Percentiles rank a stretch among this genome's conserved stretches.
Evolutionary conservation across 1,284 basidiomycete genomes (phyloP).

Genomic region (Ustilago loliicola): DNA sequence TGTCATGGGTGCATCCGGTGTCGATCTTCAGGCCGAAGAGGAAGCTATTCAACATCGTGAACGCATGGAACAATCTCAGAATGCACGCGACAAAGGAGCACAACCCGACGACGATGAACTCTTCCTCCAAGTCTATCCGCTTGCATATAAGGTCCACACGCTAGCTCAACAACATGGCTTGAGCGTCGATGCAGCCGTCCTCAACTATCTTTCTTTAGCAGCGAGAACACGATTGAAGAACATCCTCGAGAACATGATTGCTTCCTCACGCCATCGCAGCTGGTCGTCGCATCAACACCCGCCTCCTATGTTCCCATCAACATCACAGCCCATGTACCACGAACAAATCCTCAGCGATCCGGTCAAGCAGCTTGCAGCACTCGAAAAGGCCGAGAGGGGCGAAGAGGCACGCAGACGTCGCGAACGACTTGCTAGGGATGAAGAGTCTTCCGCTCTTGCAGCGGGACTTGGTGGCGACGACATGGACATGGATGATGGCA

Average conservation of each 20-base stretch:
- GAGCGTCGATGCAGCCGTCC: constrained; percentile 65
- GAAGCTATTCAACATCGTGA: constrained; percentile 61
- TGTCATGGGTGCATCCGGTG: constrained; percentile 64
- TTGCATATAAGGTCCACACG: constrained; percentile 63
- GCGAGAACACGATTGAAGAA: constrained; percentile 65
- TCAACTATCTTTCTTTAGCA: constrained; percentile 67
- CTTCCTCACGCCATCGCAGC: constrained; percentile 63
- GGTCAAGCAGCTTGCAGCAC: constrained; percentile 60
- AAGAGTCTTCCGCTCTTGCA: constrained; percentile 54
- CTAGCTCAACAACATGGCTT: constrained; percentile 60
- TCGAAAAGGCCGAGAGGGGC: constrained; percentile 67
- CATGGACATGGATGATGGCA: constrained; percentile 44
- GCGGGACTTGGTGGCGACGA: constrained; percentile 36
- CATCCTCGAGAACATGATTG: constrained; percentile 66
- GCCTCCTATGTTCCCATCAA: constrained; percentile 52
- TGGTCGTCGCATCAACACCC: constrained; percentile 66
- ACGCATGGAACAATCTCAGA: constrained; percentile 49
- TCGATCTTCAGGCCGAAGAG: constrained; percentile 66
- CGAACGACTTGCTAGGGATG: constrained; percentile 60
- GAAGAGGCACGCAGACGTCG: constrained; percentile 62
- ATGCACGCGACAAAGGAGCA: constrained; percentile 22
- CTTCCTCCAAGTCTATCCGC: constrained; percentile 63
- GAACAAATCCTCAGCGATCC: constrained; percentile 63
- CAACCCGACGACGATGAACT: constrained; percentile 54
- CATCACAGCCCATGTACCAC: constrained; percentile 59